Conservation (phyloP, 202 grass and related monocot species). For the Zoysia matrella region DNA sequence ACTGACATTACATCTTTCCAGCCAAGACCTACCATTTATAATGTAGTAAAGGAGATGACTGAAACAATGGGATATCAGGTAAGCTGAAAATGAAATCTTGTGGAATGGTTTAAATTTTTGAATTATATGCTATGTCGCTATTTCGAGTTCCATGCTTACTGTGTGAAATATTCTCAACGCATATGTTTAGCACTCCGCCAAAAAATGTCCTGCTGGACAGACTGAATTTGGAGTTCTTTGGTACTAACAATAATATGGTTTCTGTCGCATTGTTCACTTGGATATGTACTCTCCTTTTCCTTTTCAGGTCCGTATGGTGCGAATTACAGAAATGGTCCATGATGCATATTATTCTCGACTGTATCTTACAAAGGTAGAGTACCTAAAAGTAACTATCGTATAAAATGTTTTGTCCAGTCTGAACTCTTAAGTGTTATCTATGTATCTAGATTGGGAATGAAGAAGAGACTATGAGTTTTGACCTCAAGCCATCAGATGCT, state of each 20-base stretch:
- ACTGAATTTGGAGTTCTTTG: slow-evolving; percentile 4
- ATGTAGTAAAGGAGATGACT: slow-evolving; percentile 85
- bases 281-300: not conserved
- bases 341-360: slow-evolving; percentile 89
- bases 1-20: slow-evolving; percentile 47
- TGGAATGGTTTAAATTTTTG: not conserved
- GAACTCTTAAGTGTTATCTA: slow-evolving; percentile 23
- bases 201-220: not conserved
- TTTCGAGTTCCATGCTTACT: slow-evolving; percentile 10
- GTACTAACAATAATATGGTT: slow-evolving; percentile 1
- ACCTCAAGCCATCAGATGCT: slow-evolving; percentile 94
- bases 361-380: slow-evolving; percentile 81
- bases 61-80: slow-evolving; percentile 90
- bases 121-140: not conserved
- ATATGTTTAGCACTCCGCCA: not conserved
- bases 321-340: slow-evolving; percentile 87
- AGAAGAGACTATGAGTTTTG: slow-evolving; percentile 76
- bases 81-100: slow-evolving; percentile 23
- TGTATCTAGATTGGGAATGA: slow-evolving; percentile 71
- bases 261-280: slow-evolving; percentile 18
- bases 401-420: slow-evolving; percentile 3
- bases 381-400: slow-evolving; percentile 12
- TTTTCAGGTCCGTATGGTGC: slow-evolving; percentile 76
- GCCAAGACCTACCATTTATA: slow-evolving; percentile 93
- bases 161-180: not conserved